Evolutionary conservation across 495 filamentous ascomycete genomes (phyloP), one percentile per base, ranked within the genome.

Genomic region (Aspergillus panamensis): DNA sequence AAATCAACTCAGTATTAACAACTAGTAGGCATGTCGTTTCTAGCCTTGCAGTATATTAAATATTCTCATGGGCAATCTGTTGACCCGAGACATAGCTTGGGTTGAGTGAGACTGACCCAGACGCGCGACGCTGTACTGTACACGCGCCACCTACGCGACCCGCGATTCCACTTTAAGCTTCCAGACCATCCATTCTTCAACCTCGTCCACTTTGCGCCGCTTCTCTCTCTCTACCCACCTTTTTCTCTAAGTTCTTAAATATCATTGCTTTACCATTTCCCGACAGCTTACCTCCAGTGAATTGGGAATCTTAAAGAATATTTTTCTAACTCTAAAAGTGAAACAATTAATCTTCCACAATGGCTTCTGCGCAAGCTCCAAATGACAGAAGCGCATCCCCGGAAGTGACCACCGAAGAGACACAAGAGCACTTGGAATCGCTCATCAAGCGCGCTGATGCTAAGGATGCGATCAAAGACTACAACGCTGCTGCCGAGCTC

Each of bases 401-500:
- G 25, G 57, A 62, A 53, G 13, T 20, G 7, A 37, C 48, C 12
- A 33, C 48, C 35, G 47, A 55, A 53, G 63, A 70, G 17, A 61
- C 62, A 50, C 67, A 60, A 43, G 55, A 57, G n/a, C 68, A 71
- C 6, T 62, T 82, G 33, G 62, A 70, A 19, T 64, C 73, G 35
- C 74, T 89, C 37, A 81, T 78, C 50, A 76, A 79, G 43, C 73
- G 80, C 57, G 87, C 87, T 21, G 78, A 81, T 29, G 80, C 84
- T 14, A 84, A 88, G 62, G 96, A 94, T 71, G 85, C 86, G 12
- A 84, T 87, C 60, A 96, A 93, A 76, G 86, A 96, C 64, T 93
- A 91, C 67, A 83, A 85, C 58, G 81, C 84, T 42, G 90, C 94
- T 25, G 83, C 91, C 19, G 94, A 97, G 67, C 73, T 89, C 43